Conservation (phyloP, 2,329 filamentous ascomycete species). For the Bimuria novae-zelandiae region DNA sequence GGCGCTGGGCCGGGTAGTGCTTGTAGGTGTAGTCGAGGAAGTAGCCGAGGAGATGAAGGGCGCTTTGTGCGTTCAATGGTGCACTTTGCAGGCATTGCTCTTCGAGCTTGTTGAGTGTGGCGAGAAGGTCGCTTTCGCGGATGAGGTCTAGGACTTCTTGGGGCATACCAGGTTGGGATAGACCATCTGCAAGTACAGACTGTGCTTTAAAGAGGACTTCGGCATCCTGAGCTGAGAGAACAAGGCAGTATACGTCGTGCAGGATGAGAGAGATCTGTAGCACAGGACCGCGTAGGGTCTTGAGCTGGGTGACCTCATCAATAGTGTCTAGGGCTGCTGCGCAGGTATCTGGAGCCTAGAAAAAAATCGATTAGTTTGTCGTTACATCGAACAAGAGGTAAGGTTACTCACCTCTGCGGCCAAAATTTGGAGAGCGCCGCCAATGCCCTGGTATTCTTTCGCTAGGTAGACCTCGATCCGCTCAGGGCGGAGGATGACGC, state of each 20-base stretch:
- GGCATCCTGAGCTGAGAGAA: conserved; percentile 22
- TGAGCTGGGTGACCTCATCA: conserved; percentile 21
- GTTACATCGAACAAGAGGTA: background rate
- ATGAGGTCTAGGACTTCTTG: conserved; percentile 24
- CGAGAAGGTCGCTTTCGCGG: conserved; percentile 15
- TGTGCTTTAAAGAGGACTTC: conserved; percentile 41
- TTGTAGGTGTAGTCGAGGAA: conserved; percentile 37
- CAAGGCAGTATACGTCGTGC: conserved; percentile 25
- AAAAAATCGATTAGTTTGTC: background rate
- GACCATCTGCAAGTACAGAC: conserved; percentile 26
- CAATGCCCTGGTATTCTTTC: conserved; percentile 26
- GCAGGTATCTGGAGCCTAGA: conserved; percentile 31
- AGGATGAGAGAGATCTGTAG: conserved; percentile 27
- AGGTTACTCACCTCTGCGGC: conserved; percentile 13
- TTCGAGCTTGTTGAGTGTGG: conserved; percentile 31
- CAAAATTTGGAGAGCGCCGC: conserved; percentile 28
- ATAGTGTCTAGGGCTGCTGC: conserved; percentile 28
- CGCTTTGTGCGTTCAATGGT: conserved; percentile 39
- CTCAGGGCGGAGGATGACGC: conserved; percentile 26
- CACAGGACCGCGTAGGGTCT: conserved; percentile 10
- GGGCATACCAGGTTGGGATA: conserved; percentile 13
- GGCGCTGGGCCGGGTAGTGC: conserved; percentile 10
- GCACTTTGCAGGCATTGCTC: conserved; percentile 30
- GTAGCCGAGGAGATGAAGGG: conserved; percentile 35
- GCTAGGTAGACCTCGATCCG: conserved; percentile 17